Evolutionary conservation across 305 asterid species (phyloP).

Genomic region (Plantago rigida): DNA sequence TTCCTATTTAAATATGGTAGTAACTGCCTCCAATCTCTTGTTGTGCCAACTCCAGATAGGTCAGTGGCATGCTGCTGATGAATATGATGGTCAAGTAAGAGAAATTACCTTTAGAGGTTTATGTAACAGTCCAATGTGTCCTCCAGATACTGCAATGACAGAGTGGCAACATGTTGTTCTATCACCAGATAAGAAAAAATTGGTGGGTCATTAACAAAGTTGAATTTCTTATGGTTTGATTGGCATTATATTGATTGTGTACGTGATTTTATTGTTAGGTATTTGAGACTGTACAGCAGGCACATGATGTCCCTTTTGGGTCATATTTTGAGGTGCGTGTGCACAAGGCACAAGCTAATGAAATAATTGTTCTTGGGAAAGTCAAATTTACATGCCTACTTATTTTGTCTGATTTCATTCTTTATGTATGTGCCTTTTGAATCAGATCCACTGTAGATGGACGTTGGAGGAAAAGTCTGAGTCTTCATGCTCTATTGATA

Average conservation of each 20-base stretch:
- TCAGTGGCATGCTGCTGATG: conserved; percentile 87
- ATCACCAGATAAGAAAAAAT: conserved; percentile 53
- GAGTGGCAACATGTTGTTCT: conserved; percentile 82
- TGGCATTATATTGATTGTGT: conserved; percentile 20
- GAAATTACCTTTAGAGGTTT: conserved; percentile 76
- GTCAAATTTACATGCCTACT: neutral
- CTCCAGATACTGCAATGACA: conserved; percentile 96
- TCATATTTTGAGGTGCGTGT: conserved; percentile 87
- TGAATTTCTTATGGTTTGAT: conserved; percentile 4
- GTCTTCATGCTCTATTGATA: conserved; percentile 57
- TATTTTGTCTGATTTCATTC: conserved; percentile 1
- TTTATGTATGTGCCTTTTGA: conserved; percentile 17
- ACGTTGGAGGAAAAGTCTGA: conserved; percentile 47
- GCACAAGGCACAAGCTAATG: neutral
- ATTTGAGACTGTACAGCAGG: conserved; percentile 96
- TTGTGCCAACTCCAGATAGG: conserved; percentile 59
- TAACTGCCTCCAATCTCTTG: conserved; percentile 17
- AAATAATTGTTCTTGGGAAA: conserved; percentile 6
- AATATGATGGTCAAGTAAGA: conserved; percentile 89
- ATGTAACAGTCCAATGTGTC: conserved; percentile 99
- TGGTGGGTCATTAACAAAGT: conserved; percentile 38
- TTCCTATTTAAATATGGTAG: conserved; percentile 9
- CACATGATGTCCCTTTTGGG: conserved; percentile 97
- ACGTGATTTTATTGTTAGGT: conserved; percentile 38
- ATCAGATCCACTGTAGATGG: conserved; percentile 86